Base-by-base conservation (phyloP, 371 early-diverging fungal genomes). In the Mucor velutinosus region DNA sequence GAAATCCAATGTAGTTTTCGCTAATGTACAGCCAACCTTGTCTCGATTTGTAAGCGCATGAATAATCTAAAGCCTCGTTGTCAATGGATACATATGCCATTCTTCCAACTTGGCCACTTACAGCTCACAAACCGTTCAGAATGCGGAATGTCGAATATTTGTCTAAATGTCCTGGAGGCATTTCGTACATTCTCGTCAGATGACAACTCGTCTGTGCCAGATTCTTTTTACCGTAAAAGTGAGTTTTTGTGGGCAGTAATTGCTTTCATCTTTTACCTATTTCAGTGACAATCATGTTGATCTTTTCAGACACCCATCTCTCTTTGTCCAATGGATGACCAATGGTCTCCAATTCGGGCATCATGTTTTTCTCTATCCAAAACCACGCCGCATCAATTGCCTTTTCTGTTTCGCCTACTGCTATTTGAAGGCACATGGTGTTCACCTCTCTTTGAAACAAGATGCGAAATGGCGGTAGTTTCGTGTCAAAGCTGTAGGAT, bases 21-120 rank as follows among this genome's bases (percentile, higher is more conserved):
- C 93, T 92, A 19, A 99, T 86, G 72, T 99, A 99, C 76, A 97
- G 76, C 99, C 99, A 99, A 7, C 99, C 99, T 77, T 99, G 99
- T 57, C 93, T 87, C 21, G 86, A 85, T 60, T 93, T 89, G 62
- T 92, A 94, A 3, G 94, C 89, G 71, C 97, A 96, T 11, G 98
- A 94, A 79, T 97, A 98, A 78, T 95, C 92, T 93, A 72, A 17
- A 12, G 10, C 12, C 23, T 3, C 0, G 11, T 8, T 23, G 14
- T 53, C 37, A 7, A 41, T 37, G 7, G 35, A n/a, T 12, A 14
- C 12, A 27, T 35, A 17, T n/a, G 8, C 4, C 33, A 33, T 27
- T 5, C 6, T 4, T 57, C 5, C 27, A 56, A 5, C 17, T 41
- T 39, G 11, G 14, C 25, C 37, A 65, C 85, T 64, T 79, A 92